A percentile compares a stretch with the other conserved stretches of the same genome.
Evolutionary conservation across 2,329 filamentous ascomycete species (phyloP).

Genomic region (Fusarium algeriense): DNA sequence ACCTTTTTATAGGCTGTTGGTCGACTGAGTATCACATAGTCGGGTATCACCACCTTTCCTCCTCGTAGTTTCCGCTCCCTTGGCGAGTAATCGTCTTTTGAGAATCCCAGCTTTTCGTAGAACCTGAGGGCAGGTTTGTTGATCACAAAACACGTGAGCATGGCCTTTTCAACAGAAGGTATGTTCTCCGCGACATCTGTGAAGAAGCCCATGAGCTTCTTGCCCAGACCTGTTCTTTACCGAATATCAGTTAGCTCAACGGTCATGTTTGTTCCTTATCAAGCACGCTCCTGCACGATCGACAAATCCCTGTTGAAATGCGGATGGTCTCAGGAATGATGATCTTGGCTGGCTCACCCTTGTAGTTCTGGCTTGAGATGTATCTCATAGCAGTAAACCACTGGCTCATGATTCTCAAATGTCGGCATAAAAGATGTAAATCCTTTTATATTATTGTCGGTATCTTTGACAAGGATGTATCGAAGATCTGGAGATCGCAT

Average conservation of each 20-base stretch:
- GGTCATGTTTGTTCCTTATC: constrained; percentile 8
- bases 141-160: constrained; percentile 78
- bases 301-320: constrained; percentile 8
- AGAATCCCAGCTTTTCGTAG: constrained; percentile 72
- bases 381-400: constrained; percentile 84
- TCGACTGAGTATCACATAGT: constrained; percentile 73
- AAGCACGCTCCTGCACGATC: not conserved
- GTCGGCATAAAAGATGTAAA: constrained; percentile 81
- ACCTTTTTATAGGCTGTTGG: constrained; percentile 42
- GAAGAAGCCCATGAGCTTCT: constrained; percentile 68
- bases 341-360: constrained; percentile 56
- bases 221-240: constrained; percentile 72
- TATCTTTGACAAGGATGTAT: constrained; percentile 71
- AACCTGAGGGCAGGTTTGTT: constrained; percentile 70
- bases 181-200: constrained; percentile 66
- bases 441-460: constrained; percentile 55
- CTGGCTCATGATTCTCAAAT: constrained; percentile 72
- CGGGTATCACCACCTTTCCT: constrained; percentile 65
- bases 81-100: constrained; percentile 67
- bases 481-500: constrained; percentile 76
- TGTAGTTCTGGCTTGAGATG: constrained; percentile 71
- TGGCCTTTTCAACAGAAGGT: constrained; percentile 71
- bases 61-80: constrained; percentile 64
- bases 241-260: constrained; percentile 19
- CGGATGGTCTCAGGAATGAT: not conserved